These are phyloP conservation scores for Thermothielavioides terrestris DNA, from an alignment of 495 filamentous ascomycete species.

Conservation along the genomic window DNA sequence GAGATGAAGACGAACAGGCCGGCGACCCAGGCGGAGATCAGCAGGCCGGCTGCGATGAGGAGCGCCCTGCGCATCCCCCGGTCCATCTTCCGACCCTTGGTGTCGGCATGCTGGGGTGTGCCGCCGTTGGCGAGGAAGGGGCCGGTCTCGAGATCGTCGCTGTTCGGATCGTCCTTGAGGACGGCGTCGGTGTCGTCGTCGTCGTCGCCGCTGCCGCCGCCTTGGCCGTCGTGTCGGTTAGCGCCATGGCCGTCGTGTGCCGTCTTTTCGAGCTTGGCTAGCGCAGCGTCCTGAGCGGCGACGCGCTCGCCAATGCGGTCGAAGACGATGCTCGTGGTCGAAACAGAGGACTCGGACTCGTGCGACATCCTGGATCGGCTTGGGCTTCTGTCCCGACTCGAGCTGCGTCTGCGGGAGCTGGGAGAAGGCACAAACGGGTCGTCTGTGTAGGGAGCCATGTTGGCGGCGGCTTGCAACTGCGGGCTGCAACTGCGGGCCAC, in stretches of 20 bases:
- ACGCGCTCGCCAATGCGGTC: constrained; percentile 55
- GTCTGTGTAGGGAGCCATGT: constrained; percentile 7
- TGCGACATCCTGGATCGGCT: constrained; percentile 34
- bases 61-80: constrained; percentile 55
- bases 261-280: too few species aligned
- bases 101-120: constrained; percentile 2
- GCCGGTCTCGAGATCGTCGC: constrained; percentile 37
- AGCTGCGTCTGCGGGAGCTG: not conserved
- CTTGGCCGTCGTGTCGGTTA: too few species aligned
- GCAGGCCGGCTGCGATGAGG: constrained; percentile 56
- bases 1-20: constrained; percentile 68
- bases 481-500: not conserved
- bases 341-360: constrained; percentile 58
- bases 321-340: constrained; percentile 69
- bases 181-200: constrained; percentile 44
- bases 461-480: not conserved
- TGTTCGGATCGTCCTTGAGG: constrained; percentile 30
- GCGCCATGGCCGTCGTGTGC: too few species aligned
- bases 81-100: constrained; percentile 41
- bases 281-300: constrained; percentile 26
- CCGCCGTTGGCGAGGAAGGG: constrained; percentile 32
- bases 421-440: not conserved
- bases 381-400: constrained; percentile 5
- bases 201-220: constrained; percentile 27
- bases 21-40: constrained; percentile 70